These are phyloP conservation scores for Cystobasidium onofrii DNA, from an alignment of 768 basidiomycete species.

Conservation along the genomic window DNA sequence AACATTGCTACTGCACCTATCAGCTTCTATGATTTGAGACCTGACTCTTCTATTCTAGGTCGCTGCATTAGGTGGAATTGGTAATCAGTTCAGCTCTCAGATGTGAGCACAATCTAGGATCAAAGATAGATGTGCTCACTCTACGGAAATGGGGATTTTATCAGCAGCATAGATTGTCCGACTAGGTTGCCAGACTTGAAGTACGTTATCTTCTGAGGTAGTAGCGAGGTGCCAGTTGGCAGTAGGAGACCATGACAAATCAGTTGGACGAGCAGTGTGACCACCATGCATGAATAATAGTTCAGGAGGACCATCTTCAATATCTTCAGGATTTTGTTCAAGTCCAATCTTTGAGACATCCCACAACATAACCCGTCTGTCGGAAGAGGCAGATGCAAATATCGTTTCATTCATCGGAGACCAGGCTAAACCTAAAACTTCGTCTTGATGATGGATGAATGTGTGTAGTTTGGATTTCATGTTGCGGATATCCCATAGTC, in stretches of 20 bases:
- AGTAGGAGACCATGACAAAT: conserved; percentile 86
- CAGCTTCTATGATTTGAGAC: background rate
- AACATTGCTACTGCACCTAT: background rate
- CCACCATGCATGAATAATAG: conserved; percentile 91
- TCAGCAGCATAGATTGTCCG: conserved; percentile 90
- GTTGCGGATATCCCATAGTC: conserved; percentile 74
- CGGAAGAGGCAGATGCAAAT: conserved; percentile 89
- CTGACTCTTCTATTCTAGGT: background rate
- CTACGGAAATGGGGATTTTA: conserved; percentile 53
- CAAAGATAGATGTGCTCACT: conserved; percentile 8
- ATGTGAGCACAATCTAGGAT: too few relatives aligned
- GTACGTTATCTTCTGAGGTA: conserved; percentile 88
- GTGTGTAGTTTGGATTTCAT: conserved; percentile 66
- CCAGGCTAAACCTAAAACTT: conserved; percentile 89
- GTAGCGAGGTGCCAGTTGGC: conserved; percentile 40
- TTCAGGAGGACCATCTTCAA: conserved; percentile 96
- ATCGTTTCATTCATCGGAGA: conserved; percentile 85
- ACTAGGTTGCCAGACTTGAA: conserved; percentile 96
- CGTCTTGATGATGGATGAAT: conserved; percentile 88
- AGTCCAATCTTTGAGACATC: conserved; percentile 81
- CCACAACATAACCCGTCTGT: conserved; percentile 90
- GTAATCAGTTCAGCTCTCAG: too few relatives aligned
- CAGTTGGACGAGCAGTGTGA: conserved; percentile 56
- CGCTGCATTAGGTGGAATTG: too few relatives aligned
- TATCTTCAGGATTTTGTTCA: conserved; percentile 95